Conservation (phyloP, 2,329 filamentous ascomycete species). For the Didymella arachidicola region DNA sequence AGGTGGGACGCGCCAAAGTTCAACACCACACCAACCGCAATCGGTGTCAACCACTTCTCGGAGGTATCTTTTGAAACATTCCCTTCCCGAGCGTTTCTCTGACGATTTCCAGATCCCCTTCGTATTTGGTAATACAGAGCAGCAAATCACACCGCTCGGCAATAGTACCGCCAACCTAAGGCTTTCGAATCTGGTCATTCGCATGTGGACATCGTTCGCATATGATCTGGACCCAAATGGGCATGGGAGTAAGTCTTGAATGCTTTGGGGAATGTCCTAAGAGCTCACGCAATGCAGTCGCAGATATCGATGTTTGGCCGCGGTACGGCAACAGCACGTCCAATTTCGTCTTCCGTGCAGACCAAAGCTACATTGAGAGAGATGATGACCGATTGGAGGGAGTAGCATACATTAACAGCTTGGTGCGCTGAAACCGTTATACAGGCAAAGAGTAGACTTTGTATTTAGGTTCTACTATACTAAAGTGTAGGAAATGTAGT, state of each 20-base stretch:
- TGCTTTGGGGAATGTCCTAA: background rate
- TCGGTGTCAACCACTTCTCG: constrained; percentile 43
- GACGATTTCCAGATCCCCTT: constrained; percentile 36
- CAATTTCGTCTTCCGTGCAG: constrained; percentile 41
- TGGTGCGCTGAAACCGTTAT: constrained; percentile 25
- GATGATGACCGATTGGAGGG: constrained; percentile 34
- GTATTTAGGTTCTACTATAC: too few relatives aligned
- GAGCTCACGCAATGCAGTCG: constrained; percentile 18
- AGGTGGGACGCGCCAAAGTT: constrained; percentile 45
- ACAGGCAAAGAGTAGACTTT: too few relatives aligned
- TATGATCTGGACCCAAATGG: constrained; percentile 43
- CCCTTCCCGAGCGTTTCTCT: background rate
- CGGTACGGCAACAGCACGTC: constrained; percentile 29
- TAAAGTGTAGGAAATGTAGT: too few relatives aligned
- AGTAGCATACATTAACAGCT: constrained; percentile 35
- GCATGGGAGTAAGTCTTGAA: constrained; percentile 29
- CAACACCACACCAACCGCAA: constrained; percentile 37
- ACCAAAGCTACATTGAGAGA: constrained; percentile 38
- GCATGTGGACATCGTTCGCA: constrained; percentile 45
- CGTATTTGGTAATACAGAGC: constrained; percentile 40
- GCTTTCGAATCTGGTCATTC: constrained; percentile 36
- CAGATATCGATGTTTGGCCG: constrained; percentile 27
- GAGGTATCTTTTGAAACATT: constrained; percentile 28
- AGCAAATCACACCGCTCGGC: constrained; percentile 38
- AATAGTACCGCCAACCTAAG: constrained; percentile 32